phyloP scores from a whole-genome alignment of 108 stramenopile species.

The Cyclotella distinguenda region DNA sequence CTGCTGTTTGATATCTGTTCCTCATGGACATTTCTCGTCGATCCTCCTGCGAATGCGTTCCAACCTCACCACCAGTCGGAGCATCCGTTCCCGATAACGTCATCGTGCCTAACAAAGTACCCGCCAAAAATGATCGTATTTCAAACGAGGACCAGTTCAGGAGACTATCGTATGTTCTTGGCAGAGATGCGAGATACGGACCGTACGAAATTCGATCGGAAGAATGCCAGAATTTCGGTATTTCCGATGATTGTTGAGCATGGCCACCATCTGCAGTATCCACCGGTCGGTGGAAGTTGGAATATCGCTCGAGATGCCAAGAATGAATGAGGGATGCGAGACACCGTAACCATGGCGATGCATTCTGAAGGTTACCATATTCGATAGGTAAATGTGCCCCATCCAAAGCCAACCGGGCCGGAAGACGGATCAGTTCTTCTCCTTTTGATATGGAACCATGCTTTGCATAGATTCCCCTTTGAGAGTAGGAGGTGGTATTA shows the following conservation, averaged over 20 bases:
- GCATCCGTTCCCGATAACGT: conserved; percentile 22
- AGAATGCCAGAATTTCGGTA: not conserved
- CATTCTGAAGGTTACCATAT: conserved; percentile 39
- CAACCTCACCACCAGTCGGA: not conserved
- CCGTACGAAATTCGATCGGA: not conserved
- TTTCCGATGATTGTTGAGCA: not conserved
- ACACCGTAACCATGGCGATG: conserved; percentile 74
- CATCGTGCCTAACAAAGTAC: conserved; percentile 54
- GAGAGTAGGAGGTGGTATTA: conserved; percentile 5
- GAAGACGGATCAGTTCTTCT: conserved; percentile 68
- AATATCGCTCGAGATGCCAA: conserved; percentile 6
- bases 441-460: conserved; percentile 52
- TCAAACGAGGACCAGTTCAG: conserved; percentile 62
- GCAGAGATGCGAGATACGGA: conserved; percentile 69
- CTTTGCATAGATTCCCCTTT: conserved; percentile 63
- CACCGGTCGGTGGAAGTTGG: not conserved
- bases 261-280: not conserved
- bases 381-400: conserved; percentile 43
- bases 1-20: conserved; percentile 50
- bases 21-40: conserved; percentile 18
- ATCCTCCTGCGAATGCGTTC: conserved; percentile 4
- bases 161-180: conserved; percentile 68
- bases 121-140: conserved; percentile 49
- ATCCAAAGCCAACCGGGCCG: conserved; percentile 49
- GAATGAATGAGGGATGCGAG: conserved; percentile 44